Conservation (phyloP, 768 basidiomycete genomes). For the Infundibulicybe gibba region DNA sequence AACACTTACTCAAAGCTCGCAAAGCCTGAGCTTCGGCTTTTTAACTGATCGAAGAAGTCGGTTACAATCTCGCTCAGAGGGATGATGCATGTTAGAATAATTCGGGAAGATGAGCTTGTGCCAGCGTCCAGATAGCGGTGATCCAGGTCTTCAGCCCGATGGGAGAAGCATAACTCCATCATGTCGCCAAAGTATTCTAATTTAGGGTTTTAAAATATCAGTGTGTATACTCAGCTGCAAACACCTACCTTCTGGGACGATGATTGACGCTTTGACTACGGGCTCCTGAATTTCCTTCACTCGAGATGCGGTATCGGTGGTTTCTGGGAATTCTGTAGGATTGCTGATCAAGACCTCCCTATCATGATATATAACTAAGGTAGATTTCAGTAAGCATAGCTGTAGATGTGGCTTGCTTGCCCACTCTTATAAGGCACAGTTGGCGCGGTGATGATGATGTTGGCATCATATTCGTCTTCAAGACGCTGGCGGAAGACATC, state of each 20-base stretch:
- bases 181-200: constrained; percentile 91
- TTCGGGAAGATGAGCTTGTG: constrained; percentile 50
- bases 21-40: constrained; percentile 88
- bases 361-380: constrained; percentile 69
- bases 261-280: constrained; percentile 88
- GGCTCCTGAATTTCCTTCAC: constrained; percentile 88
- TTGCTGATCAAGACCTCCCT: constrained; percentile 74
- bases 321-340: constrained; percentile 93
- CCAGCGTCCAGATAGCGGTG: constrained; percentile 78
- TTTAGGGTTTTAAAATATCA: background rate
- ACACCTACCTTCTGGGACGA: constrained; percentile 81
- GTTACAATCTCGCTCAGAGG: constrained; percentile 93
- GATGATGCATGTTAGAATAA: constrained; percentile 79
- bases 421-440: constrained; percentile 91
- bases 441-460: constrained; percentile 92
- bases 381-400: constrained; percentile 2
- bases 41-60: constrained; percentile 93
- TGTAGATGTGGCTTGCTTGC: constrained; percentile 9
- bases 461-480: constrained; percentile 95
- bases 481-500: constrained; percentile 93
- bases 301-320: constrained; percentile 51
- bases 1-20: constrained; percentile 83
- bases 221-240: no score
- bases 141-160: constrained; percentile 80
- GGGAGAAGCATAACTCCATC: constrained; percentile 90